Conservation (phyloP, 495 filamentous ascomycete genomes). For the Astrocystis sublimbata region DNA sequence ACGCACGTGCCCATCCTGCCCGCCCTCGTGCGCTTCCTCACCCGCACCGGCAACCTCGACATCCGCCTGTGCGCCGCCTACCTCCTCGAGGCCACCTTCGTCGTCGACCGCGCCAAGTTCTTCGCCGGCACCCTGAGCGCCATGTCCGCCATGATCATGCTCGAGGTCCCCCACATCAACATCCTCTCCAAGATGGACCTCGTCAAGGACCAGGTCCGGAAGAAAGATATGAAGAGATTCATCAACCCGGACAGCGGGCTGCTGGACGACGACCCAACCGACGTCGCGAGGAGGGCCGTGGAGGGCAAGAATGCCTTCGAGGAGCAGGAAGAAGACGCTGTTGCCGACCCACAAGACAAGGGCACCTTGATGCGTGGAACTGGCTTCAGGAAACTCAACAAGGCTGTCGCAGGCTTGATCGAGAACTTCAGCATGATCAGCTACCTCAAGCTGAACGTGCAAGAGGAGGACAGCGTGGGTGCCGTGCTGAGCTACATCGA, state of each 20-base stretch:
- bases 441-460: conserved; percentile 84
- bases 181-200: conserved; percentile 97
- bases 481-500: conserved; percentile 96
- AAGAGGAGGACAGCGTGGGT: conserved; percentile 90
- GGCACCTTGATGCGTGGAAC: conserved; percentile 74
- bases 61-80: conserved; percentile 94
- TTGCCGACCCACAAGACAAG: conserved; percentile 57
- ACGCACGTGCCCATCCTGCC: conserved; percentile 94
- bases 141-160: conserved; percentile 98
- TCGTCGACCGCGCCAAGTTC: conserved; percentile 93
- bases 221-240: conserved; percentile 83
- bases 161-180: conserved; percentile 94
- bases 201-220: conserved; percentile 76
- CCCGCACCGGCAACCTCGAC: conserved; percentile 75
- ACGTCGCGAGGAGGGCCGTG: conserved; percentile 46
- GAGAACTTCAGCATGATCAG: conserved; percentile 98
- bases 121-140: conserved; percentile 93
- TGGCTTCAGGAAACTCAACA: conserved; percentile 76
- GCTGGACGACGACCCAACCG: conserved; percentile 68
- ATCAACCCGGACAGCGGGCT: conserved; percentile 77
- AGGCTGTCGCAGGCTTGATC: conserved; percentile 82
- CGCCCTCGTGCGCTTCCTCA: conserved; percentile 78
- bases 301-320: conserved; percentile 30
- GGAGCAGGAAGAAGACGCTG: conserved; percentile 38
- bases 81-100: conserved; percentile 90